A percentile compares a stretch with the other conserved stretches of the same genome.
Conservation (phyloP, 2,329 filamentous ascomycete species). For the Colletotrichum musicola region DNA sequence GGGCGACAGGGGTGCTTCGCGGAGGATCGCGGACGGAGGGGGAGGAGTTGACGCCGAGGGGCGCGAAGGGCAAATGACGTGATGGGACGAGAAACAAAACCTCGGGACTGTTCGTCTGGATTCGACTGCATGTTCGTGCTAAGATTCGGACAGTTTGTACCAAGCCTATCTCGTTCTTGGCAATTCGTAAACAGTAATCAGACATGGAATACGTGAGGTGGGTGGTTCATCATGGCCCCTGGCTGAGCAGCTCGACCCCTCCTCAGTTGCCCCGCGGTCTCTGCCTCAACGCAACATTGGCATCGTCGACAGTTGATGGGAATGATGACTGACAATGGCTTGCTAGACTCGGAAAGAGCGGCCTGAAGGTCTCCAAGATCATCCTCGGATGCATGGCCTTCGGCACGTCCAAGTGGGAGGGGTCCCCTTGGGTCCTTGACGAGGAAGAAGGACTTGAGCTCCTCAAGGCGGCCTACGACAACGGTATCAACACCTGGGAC, state of each 20-base stretch:
- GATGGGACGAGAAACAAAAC: conserved; percentile 15
- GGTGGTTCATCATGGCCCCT: conserved; percentile 1
- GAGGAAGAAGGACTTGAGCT: conserved; percentile 53
- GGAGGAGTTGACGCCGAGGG: conserved; percentile 11
- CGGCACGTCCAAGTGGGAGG: conserved; percentile 49
- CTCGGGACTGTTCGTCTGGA: neutral
- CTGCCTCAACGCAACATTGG: too few relatives aligned
- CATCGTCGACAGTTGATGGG: fast-evolving
- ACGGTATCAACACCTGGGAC: conserved; percentile 59
- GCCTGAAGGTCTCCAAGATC: conserved; percentile 56
- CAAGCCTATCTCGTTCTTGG: fast-evolving
- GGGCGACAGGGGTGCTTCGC: neutral
- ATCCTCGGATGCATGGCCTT: conserved; percentile 54
- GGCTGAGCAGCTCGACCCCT: neutral
- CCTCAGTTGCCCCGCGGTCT: neutral
- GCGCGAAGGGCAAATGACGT: neutral
- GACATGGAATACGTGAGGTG: conserved; percentile 43
- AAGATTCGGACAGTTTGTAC: neutral
- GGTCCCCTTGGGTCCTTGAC: conserved; percentile 49
- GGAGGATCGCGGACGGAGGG: neutral
- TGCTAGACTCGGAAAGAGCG: conserved; percentile 51
- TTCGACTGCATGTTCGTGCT: neutral
- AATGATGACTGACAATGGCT: neutral
- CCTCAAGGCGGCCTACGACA: conserved; percentile 55
- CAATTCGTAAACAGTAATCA: neutral